Evolutionary conservation across 768 basidiomycete species (phyloP), one percentile per base, ranked within the genome.

Genomic region (Daedaleopsis sinensis): DNA sequence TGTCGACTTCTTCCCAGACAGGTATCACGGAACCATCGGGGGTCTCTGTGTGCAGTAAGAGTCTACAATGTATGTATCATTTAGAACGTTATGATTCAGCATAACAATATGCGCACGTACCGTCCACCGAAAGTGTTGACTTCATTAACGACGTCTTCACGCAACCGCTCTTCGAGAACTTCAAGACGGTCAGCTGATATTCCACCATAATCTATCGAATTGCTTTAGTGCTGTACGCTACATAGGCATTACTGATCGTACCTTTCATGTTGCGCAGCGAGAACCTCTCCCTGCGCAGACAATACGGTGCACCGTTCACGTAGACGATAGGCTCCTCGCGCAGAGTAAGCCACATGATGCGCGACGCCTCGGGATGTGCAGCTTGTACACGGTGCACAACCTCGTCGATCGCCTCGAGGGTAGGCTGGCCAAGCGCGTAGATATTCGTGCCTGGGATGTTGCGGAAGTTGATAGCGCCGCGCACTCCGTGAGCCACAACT

Each of bases 401-500:
- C 58, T 88, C 85, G 47, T 90, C 84, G 43, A 99, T 88, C 3
- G 94, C 96, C 58, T 91, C 91, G 52, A 88, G 76, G 0, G 93
- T 94, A 1, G 97, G 97, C 72, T 98, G 97, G 0, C 94, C 95
- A 32, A 97, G 85, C 0, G 94, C 95, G 65, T 93, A 99, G 36
- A 98, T 89, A 48, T 88, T 86, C 21, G 89, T 90, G 6, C 80
- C 82, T 0, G 89, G 86, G 42, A 97, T 84, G 58, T 89, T 89
- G 55, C 97, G 85, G 80, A 97, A 98, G 69, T 97, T 97, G 75
- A 93, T 91, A 1, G 93, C 94, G n/a, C 97, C 97, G 2, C 93
- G 88, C 52, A 98, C 84, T 42, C 83, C 87, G 49, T 85, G 74
- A 51, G 83, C 80, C 44, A 90, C 85, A 50, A 80, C 81, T 59